Percentiles rank a stretch among this genome's conserved stretches.
These are phyloP conservation scores for Parmelia sp. DNA, from an alignment of 495 filamentous ascomycete genomes.

Conservation along the genomic window DNA sequence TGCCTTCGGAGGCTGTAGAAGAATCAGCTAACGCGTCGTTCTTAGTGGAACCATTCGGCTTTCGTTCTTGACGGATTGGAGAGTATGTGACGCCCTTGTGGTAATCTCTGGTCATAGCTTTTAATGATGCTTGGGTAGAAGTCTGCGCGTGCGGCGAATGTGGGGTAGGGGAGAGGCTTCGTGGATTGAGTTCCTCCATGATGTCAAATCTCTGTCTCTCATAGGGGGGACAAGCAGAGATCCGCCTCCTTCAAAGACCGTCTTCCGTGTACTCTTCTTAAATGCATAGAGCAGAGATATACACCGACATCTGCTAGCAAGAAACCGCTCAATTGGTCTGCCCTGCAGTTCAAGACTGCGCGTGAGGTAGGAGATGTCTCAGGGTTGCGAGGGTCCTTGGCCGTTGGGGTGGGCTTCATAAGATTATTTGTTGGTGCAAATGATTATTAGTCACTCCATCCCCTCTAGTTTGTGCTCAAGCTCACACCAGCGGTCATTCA, in stretches of 20 bases:
- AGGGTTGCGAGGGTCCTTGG: neutral
- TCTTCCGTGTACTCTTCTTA: neutral
- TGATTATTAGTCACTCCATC: neutral
- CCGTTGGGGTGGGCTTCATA: neutral
- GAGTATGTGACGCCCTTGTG: constrained; percentile 6
- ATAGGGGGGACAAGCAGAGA: neutral
- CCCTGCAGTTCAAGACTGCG: neutral
- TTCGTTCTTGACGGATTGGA: constrained; percentile 10
- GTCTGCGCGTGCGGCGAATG: neutral
- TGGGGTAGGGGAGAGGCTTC: neutral
- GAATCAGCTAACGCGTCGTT: neutral
- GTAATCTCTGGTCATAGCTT: neutral
- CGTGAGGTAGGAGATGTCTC: neutral
- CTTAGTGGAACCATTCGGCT: neutral
- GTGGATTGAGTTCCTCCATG: constrained; percentile 2
- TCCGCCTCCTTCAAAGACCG: neutral
- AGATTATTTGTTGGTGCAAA: neutral
- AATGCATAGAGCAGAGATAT: neutral
- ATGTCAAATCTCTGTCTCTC: neutral
- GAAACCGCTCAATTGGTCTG: neutral
- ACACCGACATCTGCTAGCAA: neutral
- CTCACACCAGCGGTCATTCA: neutral
- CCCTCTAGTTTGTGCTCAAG: neutral
- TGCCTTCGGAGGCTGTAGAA: neutral
- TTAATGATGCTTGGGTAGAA: neutral